Conservation (phyloP, 2,329 filamentous ascomycete genomes). For the Eutypella sp. region DNA sequence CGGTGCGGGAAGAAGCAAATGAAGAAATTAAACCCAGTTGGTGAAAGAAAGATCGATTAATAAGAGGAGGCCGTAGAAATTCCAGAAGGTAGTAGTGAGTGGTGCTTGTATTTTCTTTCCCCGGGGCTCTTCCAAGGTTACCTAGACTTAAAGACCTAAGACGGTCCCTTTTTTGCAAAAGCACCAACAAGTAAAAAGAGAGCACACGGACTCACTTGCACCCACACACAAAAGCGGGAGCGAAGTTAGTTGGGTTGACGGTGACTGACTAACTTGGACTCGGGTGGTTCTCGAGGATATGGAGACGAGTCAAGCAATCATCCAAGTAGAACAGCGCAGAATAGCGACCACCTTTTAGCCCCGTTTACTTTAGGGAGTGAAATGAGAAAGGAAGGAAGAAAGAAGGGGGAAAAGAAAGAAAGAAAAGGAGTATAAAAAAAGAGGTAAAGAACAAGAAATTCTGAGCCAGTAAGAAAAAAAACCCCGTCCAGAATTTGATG, state of each 20-base stretch:
- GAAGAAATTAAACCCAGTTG: slow-evolving; percentile 4
- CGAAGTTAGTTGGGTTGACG: slow-evolving; percentile 7
- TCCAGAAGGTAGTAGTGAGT: too few species aligned
- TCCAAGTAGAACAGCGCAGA: neutral
- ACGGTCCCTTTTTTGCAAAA: too few species aligned
- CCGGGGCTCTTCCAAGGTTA: too few species aligned
- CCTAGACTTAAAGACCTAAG: too few species aligned
- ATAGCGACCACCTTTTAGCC: too few species aligned
- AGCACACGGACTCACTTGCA: too few species aligned
- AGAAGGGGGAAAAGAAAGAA: slow-evolving; percentile 9
- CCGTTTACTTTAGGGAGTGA: slow-evolving; percentile 3
- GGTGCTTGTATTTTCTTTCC: slow-evolving; percentile 14
- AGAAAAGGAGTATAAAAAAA: slow-evolving; percentile 8
- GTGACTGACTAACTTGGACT: slow-evolving; percentile 5
- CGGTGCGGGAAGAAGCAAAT: slow-evolving; percentile 20
- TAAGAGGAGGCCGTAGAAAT: too few species aligned
- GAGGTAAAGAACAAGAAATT: slow-evolving; percentile 1
- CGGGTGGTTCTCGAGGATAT: neutral
- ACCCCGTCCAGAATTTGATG: slow-evolving; percentile 10
- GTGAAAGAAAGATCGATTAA: slow-evolving; percentile 17
- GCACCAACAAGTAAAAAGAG: too few species aligned
- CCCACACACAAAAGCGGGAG: slow-evolving; percentile 9
- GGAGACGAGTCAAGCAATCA: neutral
- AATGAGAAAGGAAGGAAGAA: too few species aligned
- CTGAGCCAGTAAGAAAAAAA: slow-evolving; percentile 12